phyloP scores from a whole-genome alignment of 1,284 basidiomycete species.

The Clitocybe nebularis region DNA sequence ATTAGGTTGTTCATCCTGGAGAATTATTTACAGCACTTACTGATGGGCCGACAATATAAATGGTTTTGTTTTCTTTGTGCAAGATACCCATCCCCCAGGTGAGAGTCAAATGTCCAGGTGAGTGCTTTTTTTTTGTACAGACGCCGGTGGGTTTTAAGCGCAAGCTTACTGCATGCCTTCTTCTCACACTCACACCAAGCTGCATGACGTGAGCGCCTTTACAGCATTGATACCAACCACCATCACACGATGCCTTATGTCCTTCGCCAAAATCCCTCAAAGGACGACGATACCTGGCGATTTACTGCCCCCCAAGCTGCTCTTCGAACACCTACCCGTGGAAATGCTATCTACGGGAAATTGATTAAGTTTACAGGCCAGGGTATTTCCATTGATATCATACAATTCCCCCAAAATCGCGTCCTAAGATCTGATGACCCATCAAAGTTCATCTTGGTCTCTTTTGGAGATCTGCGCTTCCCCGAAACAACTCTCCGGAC shows the following conservation, averaged over 20 bases:
- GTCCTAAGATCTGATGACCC: conserved; percentile 53
- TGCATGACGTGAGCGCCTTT: conserved; percentile 9
- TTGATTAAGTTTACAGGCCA: conserved; percentile 47
- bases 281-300: conserved; percentile 48
- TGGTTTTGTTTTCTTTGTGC: conserved; percentile 16
- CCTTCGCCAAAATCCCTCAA: conserved; percentile 38
- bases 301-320: conserved; percentile 37
- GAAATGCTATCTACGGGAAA: conserved; percentile 35
- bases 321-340: conserved; percentile 23
- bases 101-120: too few species aligned
- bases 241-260: conserved; percentile 30
- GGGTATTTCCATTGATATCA: conserved; percentile 44
- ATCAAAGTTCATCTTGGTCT: conserved; percentile 49
- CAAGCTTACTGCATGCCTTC: too few species aligned
- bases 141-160: conserved; percentile 12
- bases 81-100: too few species aligned
- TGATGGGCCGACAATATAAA: conserved; percentile 56
- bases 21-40: conserved; percentile 21
- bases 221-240: conserved; percentile 6
- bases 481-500: conserved; percentile 41
- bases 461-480: conserved; percentile 52
- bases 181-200: too few species aligned
- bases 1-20: neutral
- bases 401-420: conserved; percentile 51
- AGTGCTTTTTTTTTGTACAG: too few species aligned